A percentile compares a stretch with the other conserved stretches of the same genome.
These are phyloP conservation scores for Leucaena leucocephala DNA, from an alignment of 306 rosid genomes.

Conservation along the genomic window DNA sequence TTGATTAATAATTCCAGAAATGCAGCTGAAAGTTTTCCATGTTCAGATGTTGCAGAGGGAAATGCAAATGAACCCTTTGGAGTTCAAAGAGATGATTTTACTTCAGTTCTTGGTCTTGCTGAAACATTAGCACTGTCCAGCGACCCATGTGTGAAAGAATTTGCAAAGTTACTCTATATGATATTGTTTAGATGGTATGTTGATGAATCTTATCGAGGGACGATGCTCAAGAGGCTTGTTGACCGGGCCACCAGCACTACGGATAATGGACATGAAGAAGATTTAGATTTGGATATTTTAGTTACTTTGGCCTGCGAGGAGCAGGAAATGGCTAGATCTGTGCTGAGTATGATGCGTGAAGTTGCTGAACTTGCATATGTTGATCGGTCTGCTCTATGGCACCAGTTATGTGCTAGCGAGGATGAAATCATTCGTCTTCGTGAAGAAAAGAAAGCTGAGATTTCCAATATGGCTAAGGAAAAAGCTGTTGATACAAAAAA, in stretches of 20 bases:
- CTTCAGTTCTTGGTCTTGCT: constrained; percentile 94
- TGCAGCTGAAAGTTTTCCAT: constrained; percentile 62
- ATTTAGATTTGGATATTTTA: constrained; percentile 84
- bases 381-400: constrained; percentile 96
- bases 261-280: constrained; percentile 69
- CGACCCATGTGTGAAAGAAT: constrained; percentile 76
- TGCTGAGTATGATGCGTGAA: constrained; percentile 92
- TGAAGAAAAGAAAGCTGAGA: constrained; percentile 78
- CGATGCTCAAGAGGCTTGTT: constrained; percentile 89
- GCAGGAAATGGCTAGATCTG: constrained; percentile 77
- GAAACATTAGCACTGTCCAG: constrained; percentile 90
- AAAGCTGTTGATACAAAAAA: constrained; percentile 68
- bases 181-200: constrained; percentile 93
- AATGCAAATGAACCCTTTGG: constrained; percentile 73
- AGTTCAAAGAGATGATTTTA: constrained; percentile 79
- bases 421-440: constrained; percentile 77
- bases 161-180: constrained; percentile 82
- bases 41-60: constrained; percentile 63
- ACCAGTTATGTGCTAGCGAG: constrained; percentile 90
- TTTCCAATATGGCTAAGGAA: constrained; percentile 64
- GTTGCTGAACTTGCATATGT: constrained; percentile 91
- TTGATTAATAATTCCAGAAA: constrained; percentile 53
- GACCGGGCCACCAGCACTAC: constrained; percentile 78
- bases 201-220: constrained; percentile 74
- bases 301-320: constrained; percentile 85